A percentile compares a stretch with the other conserved stretches of the same genome.
phyloP scores from a whole-genome alignment of 495 filamentous ascomycete genomes.

The Talaromyces wortmannii region DNA sequence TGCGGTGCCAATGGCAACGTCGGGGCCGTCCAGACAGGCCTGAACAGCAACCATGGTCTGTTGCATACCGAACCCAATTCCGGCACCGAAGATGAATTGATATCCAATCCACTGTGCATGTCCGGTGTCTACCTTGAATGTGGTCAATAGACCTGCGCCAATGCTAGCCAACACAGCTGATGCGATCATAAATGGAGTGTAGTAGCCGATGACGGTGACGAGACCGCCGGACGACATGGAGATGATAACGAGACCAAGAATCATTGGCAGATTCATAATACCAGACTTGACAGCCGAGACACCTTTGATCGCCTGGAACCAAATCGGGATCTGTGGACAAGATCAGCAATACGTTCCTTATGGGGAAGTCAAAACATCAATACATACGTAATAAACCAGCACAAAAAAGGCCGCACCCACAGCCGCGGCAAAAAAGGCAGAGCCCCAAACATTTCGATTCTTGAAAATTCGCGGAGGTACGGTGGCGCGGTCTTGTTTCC shows the following conservation, averaged over 20 bases:
- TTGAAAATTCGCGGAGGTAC: constrained; percentile 66
- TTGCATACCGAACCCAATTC: constrained; percentile 64
- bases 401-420: constrained; percentile 61
- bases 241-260: constrained; percentile 54
- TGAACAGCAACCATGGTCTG: constrained; percentile 62
- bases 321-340: constrained; percentile 56
- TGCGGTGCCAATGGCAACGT: constrained; percentile 62
- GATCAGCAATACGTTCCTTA: constrained; percentile 7
- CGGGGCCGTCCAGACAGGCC: constrained; percentile 51
- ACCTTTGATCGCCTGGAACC: constrained; percentile 82
- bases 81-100: constrained; percentile 63
- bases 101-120: constrained; percentile 70
- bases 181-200: constrained; percentile 65
- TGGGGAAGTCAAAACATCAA: neutral
- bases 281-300: constrained; percentile 63
- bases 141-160: constrained; percentile 65
- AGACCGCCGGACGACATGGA: constrained; percentile 55
- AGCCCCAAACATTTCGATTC: constrained; percentile 59
- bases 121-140: constrained; percentile 47
- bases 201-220: constrained; percentile 64
- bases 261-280: constrained; percentile 69
- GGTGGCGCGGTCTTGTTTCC: constrained; percentile 66
- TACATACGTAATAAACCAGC: constrained; percentile 46
- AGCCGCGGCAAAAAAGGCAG: constrained; percentile 45
- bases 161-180: constrained; percentile 53